Percentiles rank a stretch among this genome's conserved stretches.
phyloP scores from a whole-genome alignment of 2,329 filamentous ascomycete species.

The Pestalotiopsis sp. region DNA sequence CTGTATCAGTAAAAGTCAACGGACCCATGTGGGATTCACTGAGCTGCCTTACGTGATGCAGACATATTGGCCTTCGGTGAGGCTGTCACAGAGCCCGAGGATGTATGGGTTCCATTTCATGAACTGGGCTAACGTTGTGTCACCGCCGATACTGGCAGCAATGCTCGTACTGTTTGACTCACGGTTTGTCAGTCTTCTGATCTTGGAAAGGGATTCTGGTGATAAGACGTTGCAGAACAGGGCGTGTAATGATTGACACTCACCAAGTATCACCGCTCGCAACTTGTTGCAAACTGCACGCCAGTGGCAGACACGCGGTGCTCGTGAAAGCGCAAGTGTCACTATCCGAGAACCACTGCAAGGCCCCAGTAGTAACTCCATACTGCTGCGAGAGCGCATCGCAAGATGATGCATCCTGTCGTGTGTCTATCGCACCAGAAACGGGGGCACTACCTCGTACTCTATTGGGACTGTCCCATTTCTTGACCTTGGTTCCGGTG shows the following conservation, averaged over 20 bases:
- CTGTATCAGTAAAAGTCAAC: too few relatives aligned
- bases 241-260: background rate
- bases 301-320: background rate
- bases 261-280: background rate
- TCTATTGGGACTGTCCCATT: too few relatives aligned
- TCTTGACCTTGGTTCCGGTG: background rate
- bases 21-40: too few relatives aligned
- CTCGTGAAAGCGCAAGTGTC: background rate
- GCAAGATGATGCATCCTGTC: background rate
- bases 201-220: too few relatives aligned
- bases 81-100: conserved; percentile 1
- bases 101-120: conserved; percentile 6
- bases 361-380: conserved; percentile 1
- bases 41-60: conserved; percentile 3
- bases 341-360: background rate
- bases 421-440: too few relatives aligned
- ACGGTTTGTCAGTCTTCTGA: too few relatives aligned
- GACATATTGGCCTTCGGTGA: conserved; percentile 1
- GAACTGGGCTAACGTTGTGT: background rate
- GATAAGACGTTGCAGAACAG: background rate
- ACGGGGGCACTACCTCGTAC: too few relatives aligned
- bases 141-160: background rate
- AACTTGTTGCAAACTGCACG: background rate
- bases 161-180: background rate
- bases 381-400: background rate